Evolutionary conservation across 495 filamentous ascomycete genomes (phyloP).

Genomic region (Penicillium coffeae): DNA sequence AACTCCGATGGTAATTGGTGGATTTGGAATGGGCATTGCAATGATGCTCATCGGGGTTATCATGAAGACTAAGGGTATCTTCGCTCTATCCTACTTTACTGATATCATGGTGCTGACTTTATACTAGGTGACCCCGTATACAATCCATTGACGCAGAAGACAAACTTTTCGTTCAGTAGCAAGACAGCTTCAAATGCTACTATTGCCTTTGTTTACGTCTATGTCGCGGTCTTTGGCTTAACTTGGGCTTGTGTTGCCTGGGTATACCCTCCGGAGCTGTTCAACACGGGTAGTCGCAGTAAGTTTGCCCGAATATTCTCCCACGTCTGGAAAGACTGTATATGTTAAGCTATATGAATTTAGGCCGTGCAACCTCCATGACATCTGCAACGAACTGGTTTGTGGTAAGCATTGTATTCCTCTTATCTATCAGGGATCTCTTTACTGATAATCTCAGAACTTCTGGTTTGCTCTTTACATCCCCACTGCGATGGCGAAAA

Average conservation of each 20-base stretch:
- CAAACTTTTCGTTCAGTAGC: constrained; percentile 19
- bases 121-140: constrained; percentile 19
- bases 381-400: constrained; percentile 23
- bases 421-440: too few relatives aligned
- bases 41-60: constrained; percentile 28
- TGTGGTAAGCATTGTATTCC: constrained; percentile 11
- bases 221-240: constrained; percentile 15
- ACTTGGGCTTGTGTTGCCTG: constrained; percentile 21
- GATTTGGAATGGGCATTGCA: constrained; percentile 21
- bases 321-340: too few relatives aligned
- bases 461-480: constrained; percentile 29
- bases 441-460: constrained; percentile 11
- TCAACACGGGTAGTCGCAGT: constrained; percentile 13
- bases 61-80: constrained; percentile 26
- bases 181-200: constrained; percentile 12
- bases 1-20: constrained; percentile 23
- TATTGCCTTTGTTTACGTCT: constrained; percentile 22
- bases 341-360: too few relatives aligned
- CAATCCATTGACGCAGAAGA: constrained; percentile 21
- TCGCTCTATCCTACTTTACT: background rate
- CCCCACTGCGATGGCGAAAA: constrained; percentile 21
- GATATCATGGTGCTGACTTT: background rate
- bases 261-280: constrained; percentile 19
- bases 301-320: too few relatives aligned
- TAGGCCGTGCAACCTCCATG: constrained; percentile 18